Evolutionary conservation across 768 basidiomycete species (phyloP), one percentile per base, ranked within the genome.

Genomic region (Tulasnella sp.): DNA sequence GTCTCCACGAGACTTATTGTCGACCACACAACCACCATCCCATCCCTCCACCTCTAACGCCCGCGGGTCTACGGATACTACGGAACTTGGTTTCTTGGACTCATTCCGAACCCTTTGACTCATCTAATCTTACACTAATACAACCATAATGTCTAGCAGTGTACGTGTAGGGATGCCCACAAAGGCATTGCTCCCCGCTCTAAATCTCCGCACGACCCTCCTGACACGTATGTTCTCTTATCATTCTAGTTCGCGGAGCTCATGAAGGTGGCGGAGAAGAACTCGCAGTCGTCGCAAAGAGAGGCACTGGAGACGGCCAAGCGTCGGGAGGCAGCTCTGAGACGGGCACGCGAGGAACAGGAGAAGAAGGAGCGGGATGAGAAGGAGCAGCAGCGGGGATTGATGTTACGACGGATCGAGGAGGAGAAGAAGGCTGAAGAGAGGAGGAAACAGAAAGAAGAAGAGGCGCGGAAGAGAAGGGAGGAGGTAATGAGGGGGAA

Each of bases 261-360:
- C 25, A 63, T 63, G 54, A 63, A 63, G 42, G 49, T 54, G 24
- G 54, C 62, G 19, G 55, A 51, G 42, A 55, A 45, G 10, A 42
- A 62, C 24, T 43, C 50, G 30, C 43, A 27, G 11, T 21, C 43
- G 19, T 49, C 49, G 24, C 44, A 61, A 19, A 38, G 45, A 41
- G 62, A 63, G 29, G 63, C 63, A 11, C 41, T 55, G 38, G 63
- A 59, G 45, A 34, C 53, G 22, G 61, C 60, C 3, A 57, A 61
- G 19, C 56, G 54, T 24, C 63, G 60, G 24, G 57, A 64, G 38
- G 53, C 51, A 10, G 56, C 55, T 29, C 4, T 63, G 21, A 45
- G 63, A 22, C 41, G 63, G 48, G 56, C 56, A 17, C 63, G 59
- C 9, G 61, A 58, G 29, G 62, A 64, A 42, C 63, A 63, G 22